Conservation (phyloP, 2,329 filamentous ascomycete species). For the Cadophora gregata region DNA sequence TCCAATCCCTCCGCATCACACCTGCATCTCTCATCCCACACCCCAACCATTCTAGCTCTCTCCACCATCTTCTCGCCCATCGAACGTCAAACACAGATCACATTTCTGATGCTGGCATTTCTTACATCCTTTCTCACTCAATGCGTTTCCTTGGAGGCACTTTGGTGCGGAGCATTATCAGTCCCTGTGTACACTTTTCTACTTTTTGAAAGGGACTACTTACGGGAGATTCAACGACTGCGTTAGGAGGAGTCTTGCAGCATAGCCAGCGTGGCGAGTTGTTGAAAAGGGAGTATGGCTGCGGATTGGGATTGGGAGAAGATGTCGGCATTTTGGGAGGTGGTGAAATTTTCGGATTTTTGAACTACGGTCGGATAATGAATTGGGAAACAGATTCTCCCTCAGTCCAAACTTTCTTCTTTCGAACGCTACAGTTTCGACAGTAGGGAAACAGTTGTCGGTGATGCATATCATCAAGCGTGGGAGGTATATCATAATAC, state of each 20-base stretch:
- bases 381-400: background rate
- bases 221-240: background rate
- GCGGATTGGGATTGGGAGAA: background rate
- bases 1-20: no score
- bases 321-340: background rate
- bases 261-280: background rate
- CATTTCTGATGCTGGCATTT: background rate
- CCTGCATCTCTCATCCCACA: no score
- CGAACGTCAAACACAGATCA: background rate
- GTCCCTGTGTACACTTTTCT: background rate
- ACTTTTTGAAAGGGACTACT: background rate
- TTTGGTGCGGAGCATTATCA: background rate
- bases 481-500: no score
- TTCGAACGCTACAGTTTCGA: no score
- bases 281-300: background rate
- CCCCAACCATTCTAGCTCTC: no score
- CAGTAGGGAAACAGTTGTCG: no score
- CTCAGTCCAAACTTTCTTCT: no score
- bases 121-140: background rate
- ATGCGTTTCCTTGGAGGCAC: background rate
- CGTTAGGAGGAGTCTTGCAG: constrained; percentile 7
- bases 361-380: background rate
- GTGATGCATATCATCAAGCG: no score
- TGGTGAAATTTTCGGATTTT: background rate
- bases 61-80: background rate